phyloP scores from a whole-genome alignment of 495 filamentous ascomycete species.

The Trichoderma asperelloides region DNA sequence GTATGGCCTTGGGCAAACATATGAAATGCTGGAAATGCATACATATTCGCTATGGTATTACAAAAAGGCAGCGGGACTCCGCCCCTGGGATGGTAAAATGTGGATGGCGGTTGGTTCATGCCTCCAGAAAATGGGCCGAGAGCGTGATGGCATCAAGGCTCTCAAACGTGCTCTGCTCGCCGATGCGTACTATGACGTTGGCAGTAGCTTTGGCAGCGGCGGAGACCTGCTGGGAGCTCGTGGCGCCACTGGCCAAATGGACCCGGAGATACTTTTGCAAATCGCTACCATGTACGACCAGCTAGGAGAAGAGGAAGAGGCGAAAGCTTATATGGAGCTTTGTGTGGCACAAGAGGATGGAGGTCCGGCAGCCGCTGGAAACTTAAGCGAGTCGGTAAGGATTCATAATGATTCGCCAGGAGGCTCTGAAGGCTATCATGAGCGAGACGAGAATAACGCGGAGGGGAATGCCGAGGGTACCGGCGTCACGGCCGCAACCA shows the following conservation, averaged over 20 bases:
- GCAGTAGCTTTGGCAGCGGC: conserved; percentile 37
- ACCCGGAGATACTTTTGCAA: conserved; percentile 82
- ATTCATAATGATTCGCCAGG: conserved; percentile 39
- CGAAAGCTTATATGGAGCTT: conserved; percentile 88
- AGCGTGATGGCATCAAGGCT: conserved; percentile 83
- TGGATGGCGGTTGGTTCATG: conserved; percentile 94
- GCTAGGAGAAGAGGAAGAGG: conserved; percentile 64
- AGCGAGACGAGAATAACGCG: conserved; percentile 27
- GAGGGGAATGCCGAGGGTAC: conserved; percentile 42
- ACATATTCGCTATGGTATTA: conserved; percentile 96
- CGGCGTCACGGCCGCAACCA: conserved; percentile 80
- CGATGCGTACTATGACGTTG: conserved; percentile 65
- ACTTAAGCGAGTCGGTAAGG: conserved; percentile 39
- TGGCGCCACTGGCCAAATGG: conserved; percentile 52
- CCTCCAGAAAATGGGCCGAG: conserved; percentile 74
- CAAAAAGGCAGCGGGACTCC: conserved; percentile 83
- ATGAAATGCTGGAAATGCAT: conserved; percentile 96
- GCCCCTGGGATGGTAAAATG: conserved; percentile 94
- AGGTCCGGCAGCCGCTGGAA: conserved; percentile 26
- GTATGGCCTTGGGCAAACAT: conserved; percentile 96
- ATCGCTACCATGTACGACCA: conserved; percentile 86
- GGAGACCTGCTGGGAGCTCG: conserved; percentile 20
- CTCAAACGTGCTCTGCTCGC: conserved; percentile 84
- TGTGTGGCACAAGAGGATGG: conserved; percentile 83
- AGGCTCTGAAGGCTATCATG: conserved; percentile 41